These are phyloP conservation scores for Pleurotus ostreatus DNA, from an alignment of 768 basidiomycete species.

Conservation along the genomic window DNA sequence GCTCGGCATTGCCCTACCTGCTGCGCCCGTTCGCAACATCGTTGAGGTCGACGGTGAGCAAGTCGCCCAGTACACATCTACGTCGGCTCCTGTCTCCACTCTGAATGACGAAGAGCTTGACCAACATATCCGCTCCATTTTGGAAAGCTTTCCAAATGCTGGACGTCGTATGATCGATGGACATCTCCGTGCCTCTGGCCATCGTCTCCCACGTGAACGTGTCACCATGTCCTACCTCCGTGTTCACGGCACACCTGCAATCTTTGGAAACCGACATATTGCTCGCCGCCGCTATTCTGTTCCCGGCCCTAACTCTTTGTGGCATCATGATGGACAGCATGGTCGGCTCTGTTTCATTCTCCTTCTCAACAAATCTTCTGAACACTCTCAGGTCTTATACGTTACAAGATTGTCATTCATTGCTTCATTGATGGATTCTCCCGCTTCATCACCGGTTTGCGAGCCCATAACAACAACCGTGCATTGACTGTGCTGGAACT, in stretches of 20 bases:
- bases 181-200: slow-evolving; percentile 7
- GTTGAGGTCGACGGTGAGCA: slow-evolving; percentile 10
- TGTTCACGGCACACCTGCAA: slow-evolving; percentile 12
- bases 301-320: slow-evolving; percentile 25
- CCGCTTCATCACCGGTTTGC: slow-evolving; percentile 16
- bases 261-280: slow-evolving; percentile 17
- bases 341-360: slow-evolving; percentile 10
- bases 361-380: neutral
- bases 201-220: slow-evolving; percentile 11
- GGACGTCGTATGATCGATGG: slow-evolving; percentile 16
- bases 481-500: slow-evolving; percentile 21
- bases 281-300: slow-evolving; percentile 19
- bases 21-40: slow-evolving; percentile 12
- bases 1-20: slow-evolving; percentile 14
- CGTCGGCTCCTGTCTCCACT: slow-evolving; percentile 7
- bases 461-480: slow-evolving; percentile 24
- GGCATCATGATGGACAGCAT: slow-evolving; percentile 32
- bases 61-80: slow-evolving; percentile 1
- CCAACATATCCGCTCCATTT: slow-evolving; percentile 2
- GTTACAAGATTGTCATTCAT: slow-evolving; percentile 24
- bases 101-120: slow-evolving; percentile 15
- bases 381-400: slow-evolving; percentile 17
- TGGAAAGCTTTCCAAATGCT: slow-evolving; percentile 16
- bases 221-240: slow-evolving; percentile 12
- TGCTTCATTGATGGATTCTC: slow-evolving; percentile 27